These are phyloP conservation scores for Mortierella sp. DNA, from an alignment of 371 early-diverging fungal genomes.

Conservation along the genomic window DNA sequence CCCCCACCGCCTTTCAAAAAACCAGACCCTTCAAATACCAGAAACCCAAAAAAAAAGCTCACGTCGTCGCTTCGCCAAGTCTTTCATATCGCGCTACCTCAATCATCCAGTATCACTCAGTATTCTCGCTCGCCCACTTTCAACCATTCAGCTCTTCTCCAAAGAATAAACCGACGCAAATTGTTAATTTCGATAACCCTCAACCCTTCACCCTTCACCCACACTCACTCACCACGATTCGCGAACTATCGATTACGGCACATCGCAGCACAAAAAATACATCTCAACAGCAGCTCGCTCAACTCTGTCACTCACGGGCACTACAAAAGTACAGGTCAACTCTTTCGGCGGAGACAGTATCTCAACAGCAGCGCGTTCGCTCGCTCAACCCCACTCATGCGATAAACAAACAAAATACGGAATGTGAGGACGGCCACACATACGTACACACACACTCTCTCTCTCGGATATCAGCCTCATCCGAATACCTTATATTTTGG, in stretches of 20 bases:
- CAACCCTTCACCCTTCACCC: constrained; percentile 1
- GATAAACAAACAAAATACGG: too few relatives aligned
- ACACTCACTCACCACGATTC: constrained; percentile 2
- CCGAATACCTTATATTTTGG: too few relatives aligned
- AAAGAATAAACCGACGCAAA: constrained; percentile 35
- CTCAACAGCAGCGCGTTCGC: too few relatives aligned
- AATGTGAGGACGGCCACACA: too few relatives aligned
- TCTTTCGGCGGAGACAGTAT: too few relatives aligned
- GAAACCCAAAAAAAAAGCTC: background rate
- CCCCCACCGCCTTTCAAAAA: background rate
- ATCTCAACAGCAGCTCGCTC: too few relatives aligned
- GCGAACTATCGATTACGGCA: background rate
- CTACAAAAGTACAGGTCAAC: too few relatives aligned
- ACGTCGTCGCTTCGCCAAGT: constrained; percentile 8
- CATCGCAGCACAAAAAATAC: too few relatives aligned
- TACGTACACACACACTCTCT: too few relatives aligned
- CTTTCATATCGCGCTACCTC: background rate
- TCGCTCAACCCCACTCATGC: too few relatives aligned
- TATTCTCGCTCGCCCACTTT: constrained; percentile 11
- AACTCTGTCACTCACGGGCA: too few relatives aligned
- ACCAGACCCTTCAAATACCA: background rate
- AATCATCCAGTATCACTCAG: constrained; percentile 7
- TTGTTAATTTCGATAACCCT: constrained; percentile 22
- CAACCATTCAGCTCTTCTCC: constrained; percentile 22
- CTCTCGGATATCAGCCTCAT: too few relatives aligned